Evolutionary conservation across 2,329 filamentous ascomycete species (phyloP).

Genomic region (Aureobasidium vineae): DNA sequence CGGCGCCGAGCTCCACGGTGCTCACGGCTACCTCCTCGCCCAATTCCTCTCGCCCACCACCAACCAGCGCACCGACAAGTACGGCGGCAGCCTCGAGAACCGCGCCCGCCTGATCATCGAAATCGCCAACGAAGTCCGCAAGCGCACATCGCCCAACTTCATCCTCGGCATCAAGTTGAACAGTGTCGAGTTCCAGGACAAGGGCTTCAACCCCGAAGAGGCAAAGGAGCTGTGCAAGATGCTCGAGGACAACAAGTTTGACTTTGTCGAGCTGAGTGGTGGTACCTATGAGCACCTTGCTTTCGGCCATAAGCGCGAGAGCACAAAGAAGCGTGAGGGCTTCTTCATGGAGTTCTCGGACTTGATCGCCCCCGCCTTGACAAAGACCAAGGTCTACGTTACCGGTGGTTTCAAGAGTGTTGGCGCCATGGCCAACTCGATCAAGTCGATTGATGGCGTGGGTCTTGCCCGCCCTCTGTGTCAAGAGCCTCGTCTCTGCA

Average conservation of each 20-base stretch:
- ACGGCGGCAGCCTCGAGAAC: conserved; percentile 47
- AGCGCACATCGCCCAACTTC: conserved; percentile 42
- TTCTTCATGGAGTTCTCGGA: conserved; percentile 63
- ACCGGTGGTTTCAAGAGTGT: conserved; percentile 59
- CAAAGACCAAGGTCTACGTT: conserved; percentile 57
- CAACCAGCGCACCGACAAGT: conserved; percentile 46
- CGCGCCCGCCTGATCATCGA: conserved; percentile 45
- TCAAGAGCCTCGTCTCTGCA: conserved; percentile 52
- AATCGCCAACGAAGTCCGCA: conserved; percentile 42
- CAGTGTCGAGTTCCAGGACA: conserved; percentile 56
- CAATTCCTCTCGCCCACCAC: conserved; percentile 47
- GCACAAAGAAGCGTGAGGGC: conserved; percentile 54
- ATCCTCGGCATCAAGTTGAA: conserved; percentile 59
- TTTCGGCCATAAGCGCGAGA: conserved; percentile 54
- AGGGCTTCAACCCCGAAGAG: conserved; percentile 54
- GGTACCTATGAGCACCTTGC: conserved; percentile 59
- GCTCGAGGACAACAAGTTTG: conserved; percentile 52
- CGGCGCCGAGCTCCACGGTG: conserved; percentile 49
- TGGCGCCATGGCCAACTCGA: conserved; percentile 58
- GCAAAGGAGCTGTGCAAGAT: conserved; percentile 49
- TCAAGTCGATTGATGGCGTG: conserved; percentile 59
- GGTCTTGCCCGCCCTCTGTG: conserved; percentile 56
- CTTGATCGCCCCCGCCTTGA: conserved; percentile 49
- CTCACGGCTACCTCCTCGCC: conserved; percentile 45
- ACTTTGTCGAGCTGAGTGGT: conserved; percentile 60